A percentile compares a stretch with the other conserved stretches of the same genome.
Conservation (phyloP, 805 yeast genomes). For the Yamadazyma paraphyllophila region DNA sequence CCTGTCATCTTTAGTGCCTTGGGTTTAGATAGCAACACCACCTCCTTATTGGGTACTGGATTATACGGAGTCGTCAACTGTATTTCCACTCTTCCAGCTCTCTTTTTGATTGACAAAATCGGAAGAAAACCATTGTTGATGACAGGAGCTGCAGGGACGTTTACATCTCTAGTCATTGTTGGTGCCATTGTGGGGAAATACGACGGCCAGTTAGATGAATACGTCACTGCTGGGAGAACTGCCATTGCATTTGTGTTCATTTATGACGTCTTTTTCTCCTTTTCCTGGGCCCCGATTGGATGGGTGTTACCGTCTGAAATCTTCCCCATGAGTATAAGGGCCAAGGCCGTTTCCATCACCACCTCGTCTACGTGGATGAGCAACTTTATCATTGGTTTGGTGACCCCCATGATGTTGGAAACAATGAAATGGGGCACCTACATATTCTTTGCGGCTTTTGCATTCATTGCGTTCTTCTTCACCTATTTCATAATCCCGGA, state of each 20-base stretch:
- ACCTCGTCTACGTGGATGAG: conserved; percentile 40
- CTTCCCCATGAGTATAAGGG: conserved; percentile 39
- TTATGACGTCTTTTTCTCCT: conserved; percentile 30
- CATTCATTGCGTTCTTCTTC: conserved; percentile 37
- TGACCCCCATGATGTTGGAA: conserved; percentile 30
- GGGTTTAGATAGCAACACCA: conserved; percentile 23
- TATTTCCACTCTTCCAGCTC: conserved; percentile 32
- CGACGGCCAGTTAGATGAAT: conserved; percentile 12
- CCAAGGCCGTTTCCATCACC: conserved; percentile 35
- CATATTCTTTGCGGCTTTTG: conserved; percentile 22
- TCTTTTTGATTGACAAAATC: conserved; percentile 32
- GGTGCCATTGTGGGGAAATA: conserved; percentile 19
- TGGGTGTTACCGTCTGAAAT: conserved; percentile 41
- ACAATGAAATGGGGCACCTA: conserved; percentile 28
- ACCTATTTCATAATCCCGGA: conserved; percentile 51
- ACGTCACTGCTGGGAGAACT: conserved; percentile 25
- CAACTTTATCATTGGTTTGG: conserved; percentile 38
- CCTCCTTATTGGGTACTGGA: conserved; percentile 28
- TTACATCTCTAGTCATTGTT: conserved; percentile 28
- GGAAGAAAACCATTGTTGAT: conserved; percentile 37
- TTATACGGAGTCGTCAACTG: conserved; percentile 33
- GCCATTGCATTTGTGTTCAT: conserved; percentile 35
- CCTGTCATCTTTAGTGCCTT: conserved; percentile 29
- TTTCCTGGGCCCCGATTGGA: conserved; percentile 36
- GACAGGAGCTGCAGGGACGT: conserved; percentile 31